Evolutionary conservation across 2,329 filamentous ascomycete species (phyloP).

Genomic region (Epichloe typhina): DNA sequence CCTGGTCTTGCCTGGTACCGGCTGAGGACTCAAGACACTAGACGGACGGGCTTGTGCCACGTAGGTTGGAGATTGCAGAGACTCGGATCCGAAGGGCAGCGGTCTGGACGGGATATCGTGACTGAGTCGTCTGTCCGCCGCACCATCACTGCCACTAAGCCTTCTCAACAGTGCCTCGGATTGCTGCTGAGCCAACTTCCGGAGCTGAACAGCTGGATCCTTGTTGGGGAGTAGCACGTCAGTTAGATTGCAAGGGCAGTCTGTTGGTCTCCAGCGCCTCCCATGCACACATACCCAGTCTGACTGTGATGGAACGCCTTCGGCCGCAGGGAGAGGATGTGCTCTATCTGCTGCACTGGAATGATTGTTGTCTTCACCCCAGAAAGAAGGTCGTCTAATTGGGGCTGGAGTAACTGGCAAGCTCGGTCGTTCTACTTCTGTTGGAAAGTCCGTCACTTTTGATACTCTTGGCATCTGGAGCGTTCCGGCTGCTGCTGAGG

Average conservation of each 20-base stretch:
- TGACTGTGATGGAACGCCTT: slow-evolving; percentile 73
- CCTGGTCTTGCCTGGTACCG: background rate
- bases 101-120: slow-evolving; percentile 34
- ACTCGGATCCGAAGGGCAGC: slow-evolving; percentile 41
- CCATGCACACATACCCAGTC: slow-evolving; percentile 83
- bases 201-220: slow-evolving; percentile 58
- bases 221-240: slow-evolving; percentile 38
- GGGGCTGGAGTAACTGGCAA: slow-evolving; percentile 84
- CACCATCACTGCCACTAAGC: slow-evolving; percentile 26
- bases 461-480: slow-evolving; percentile 29
- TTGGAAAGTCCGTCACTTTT: slow-evolving; percentile 78
- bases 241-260: slow-evolving; percentile 43
- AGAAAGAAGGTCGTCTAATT: slow-evolving; percentile 54
- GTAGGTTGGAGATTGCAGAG: slow-evolving; percentile 15
- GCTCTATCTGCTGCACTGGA: slow-evolving; percentile 35
- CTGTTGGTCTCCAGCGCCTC: slow-evolving; percentile 31
- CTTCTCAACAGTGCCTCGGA: slow-evolving; percentile 45
- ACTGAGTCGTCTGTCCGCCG: slow-evolving; percentile 16
- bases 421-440: slow-evolving; percentile 68
- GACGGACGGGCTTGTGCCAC: slow-evolving; percentile 12
- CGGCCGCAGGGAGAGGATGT: slow-evolving; percentile 55
- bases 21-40: slow-evolving; percentile 5
- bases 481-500: background rate
- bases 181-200: slow-evolving; percentile 55
- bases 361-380: slow-evolving; percentile 32